These are phyloP conservation scores for Metschnikowia orientalis DNA, from an alignment of 805 yeast species.

Conservation along the genomic window DNA sequence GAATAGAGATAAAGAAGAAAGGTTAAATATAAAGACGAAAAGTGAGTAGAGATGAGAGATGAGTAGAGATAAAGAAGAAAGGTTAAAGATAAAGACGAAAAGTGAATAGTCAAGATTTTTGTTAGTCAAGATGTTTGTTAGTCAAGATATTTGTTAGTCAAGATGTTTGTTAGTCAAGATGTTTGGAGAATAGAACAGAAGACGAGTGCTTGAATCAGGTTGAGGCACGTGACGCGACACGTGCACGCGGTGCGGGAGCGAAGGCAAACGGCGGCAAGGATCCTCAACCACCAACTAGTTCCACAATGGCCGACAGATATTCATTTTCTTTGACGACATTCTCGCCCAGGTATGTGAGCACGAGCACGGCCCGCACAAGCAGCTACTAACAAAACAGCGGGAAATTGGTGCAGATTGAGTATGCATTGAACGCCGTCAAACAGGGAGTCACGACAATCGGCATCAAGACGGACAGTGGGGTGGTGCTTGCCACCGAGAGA, in stretches of 20 bases:
- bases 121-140: too few relatives aligned
- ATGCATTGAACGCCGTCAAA: constrained; percentile 94
- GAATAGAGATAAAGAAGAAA: too few relatives aligned
- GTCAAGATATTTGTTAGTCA: too few relatives aligned
- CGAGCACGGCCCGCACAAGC: not conserved
- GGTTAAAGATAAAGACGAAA: too few relatives aligned
- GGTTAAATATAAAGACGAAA: too few relatives aligned
- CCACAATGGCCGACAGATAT: constrained; percentile 91
- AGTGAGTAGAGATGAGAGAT: too few relatives aligned
- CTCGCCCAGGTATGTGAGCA: constrained; percentile 76
- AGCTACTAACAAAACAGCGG: constrained; percentile 57
- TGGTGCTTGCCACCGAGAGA: constrained; percentile 94
- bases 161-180: too few relatives aligned
- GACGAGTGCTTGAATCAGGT: too few relatives aligned
- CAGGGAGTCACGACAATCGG: constrained; percentile 98
- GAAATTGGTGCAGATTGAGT: constrained; percentile 94
- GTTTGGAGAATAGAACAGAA: too few relatives aligned
- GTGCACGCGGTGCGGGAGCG: constrained; percentile 5
- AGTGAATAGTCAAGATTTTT: too few relatives aligned
- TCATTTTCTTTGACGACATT: constrained; percentile 96
- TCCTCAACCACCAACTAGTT: constrained; percentile 1
- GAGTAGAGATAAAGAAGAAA: too few relatives aligned
- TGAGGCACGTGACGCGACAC: constrained; percentile 4
- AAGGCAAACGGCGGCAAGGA: constrained; percentile 6
- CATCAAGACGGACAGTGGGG: constrained; percentile 89